Evolutionary conservation across 495 filamentous ascomycete species (phyloP).

Genomic region (Trichoderma virens): DNA sequence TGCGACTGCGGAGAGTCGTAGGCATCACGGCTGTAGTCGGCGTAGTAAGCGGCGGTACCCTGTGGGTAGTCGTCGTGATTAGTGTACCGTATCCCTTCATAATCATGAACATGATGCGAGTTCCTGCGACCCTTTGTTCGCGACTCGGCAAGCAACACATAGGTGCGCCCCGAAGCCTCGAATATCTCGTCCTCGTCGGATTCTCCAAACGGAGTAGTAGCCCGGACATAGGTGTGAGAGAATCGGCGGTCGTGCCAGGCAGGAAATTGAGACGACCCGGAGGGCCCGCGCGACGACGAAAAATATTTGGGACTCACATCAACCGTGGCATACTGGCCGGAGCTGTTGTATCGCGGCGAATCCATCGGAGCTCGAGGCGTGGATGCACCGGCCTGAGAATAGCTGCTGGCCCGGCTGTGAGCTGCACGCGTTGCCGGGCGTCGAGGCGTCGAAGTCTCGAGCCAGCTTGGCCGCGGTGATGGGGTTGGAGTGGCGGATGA

Average conservation of each 20-base stretch:
- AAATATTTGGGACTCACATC: slow-evolving; percentile 43
- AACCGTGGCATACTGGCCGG: slow-evolving; percentile 49
- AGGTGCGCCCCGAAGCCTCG: slow-evolving; percentile 42
- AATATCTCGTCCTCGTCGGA: slow-evolving; percentile 54
- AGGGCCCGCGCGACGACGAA: slow-evolving; percentile 37
- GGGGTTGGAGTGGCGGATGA: slow-evolving; percentile 42
- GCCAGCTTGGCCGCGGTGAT: slow-evolving; percentile 30
- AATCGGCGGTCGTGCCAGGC: slow-evolving; percentile 40
- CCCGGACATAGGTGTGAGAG: slow-evolving; percentile 46
- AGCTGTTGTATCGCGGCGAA: slow-evolving; percentile 45
- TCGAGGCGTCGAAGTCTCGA: slow-evolving; percentile 28
- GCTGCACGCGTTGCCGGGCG: slow-evolving; percentile 36
- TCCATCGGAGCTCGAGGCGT: slow-evolving; percentile 31
- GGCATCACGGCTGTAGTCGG: slow-evolving; percentile 15
- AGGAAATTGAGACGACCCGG: slow-evolving; percentile 36
- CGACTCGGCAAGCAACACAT: slow-evolving; percentile 37
- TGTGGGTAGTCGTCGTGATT: slow-evolving; percentile 48
- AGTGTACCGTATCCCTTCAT: slow-evolving; percentile 47
- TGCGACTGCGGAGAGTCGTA: slow-evolving; percentile 5
- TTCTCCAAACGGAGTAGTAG: slow-evolving; percentile 45
- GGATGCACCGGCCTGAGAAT: slow-evolving; percentile 7
- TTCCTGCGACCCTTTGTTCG: slow-evolving; percentile 26
- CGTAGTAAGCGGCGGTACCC: slow-evolving; percentile 28
- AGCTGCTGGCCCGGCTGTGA: slow-evolving; percentile 11
- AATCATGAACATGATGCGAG: slow-evolving; percentile 23